These are phyloP conservation scores for Heliamphora exappendiculata DNA, from an alignment of 148 eudicot genomes.

Conservation along the genomic window DNA sequence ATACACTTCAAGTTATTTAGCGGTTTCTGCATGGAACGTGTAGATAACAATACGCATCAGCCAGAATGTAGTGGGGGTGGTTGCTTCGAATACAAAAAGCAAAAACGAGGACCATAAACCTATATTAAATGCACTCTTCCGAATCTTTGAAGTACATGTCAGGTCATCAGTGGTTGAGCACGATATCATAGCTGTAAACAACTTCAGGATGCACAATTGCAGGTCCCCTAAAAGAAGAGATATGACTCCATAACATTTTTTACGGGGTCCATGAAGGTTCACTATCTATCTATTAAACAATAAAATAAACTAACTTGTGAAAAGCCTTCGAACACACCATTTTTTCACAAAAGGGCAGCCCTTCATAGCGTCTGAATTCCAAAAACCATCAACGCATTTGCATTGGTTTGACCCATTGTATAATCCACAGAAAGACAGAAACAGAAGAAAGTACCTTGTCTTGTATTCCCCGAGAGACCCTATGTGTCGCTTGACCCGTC, in stretches of 20 bases:
- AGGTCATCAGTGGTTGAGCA: background rate
- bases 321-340: too few relatives aligned
- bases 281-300: background rate
- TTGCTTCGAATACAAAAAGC: background rate
- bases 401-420: background rate
- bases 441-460: constrained; percentile 52
- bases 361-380: too few relatives aligned
- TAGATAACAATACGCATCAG: background rate
- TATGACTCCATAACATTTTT: background rate
- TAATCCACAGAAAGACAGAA: background rate
- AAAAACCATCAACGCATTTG: background rate
- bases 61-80: background rate
- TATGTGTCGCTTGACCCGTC: constrained; percentile 74
- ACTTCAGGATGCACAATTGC: background rate
- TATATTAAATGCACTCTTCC: background rate
- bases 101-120: background rate
- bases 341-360: background rate
- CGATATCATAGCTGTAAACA: background rate
- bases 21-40: background rate
- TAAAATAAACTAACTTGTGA: background rate
- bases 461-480: constrained; percentile 70
- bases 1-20: background rate
- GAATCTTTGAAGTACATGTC: background rate
- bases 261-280: background rate
- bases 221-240: background rate